Base-by-base conservation (phyloP, 139 green algal species). In the Trebouxia sp. region DNA sequence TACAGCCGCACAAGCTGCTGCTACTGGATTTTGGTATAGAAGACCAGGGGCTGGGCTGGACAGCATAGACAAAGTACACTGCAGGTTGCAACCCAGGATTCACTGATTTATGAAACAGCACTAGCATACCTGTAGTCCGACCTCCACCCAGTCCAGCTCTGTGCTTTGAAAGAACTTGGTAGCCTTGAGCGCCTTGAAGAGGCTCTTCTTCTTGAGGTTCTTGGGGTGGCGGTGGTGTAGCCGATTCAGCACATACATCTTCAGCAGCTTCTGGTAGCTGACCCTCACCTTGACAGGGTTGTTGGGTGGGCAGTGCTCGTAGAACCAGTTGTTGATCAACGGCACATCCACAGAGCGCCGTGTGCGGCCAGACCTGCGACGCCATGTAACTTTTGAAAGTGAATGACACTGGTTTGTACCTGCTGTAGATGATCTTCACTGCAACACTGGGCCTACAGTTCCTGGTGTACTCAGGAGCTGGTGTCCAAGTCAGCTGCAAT, bases 121-220 rank as follows among this genome's bases (percentile, higher is more conserved):
- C 51, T 10, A 65, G 37, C 48, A 1, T 48, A 91, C 88, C 89
- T 98, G 94, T 85, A 99, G 89, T 20, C 97, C 97, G 35, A 91
- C 97, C 90, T 99, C 97, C 83, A 99, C 97, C 97, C 97, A 99
- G 90, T 99, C 97, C 82, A 99, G 90, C 91, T 98, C 93, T 0
- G 97, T 99, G 65, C 79, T 90, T 93, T 99, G 97, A 87, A 99
- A 99, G 88, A 99, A 99, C 90, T 99, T 99, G 79, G 97, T 99
- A 47, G 90, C 89, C 83, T 94, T 94, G 28, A 99, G 92, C 58
- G 91, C 90, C 43, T 89, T 89, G 83, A 98, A 94, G 43, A 99
- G 85, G 81, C 94, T 94, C 87, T 97, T 97, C 89, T 98, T 98
- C 89, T 98, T 98, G 84, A 93, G 83, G 78, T 84, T 89, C 91